Base-by-base conservation (phyloP, 352 stramenopile genomes). In the Phytopythium litorale region DNA sequence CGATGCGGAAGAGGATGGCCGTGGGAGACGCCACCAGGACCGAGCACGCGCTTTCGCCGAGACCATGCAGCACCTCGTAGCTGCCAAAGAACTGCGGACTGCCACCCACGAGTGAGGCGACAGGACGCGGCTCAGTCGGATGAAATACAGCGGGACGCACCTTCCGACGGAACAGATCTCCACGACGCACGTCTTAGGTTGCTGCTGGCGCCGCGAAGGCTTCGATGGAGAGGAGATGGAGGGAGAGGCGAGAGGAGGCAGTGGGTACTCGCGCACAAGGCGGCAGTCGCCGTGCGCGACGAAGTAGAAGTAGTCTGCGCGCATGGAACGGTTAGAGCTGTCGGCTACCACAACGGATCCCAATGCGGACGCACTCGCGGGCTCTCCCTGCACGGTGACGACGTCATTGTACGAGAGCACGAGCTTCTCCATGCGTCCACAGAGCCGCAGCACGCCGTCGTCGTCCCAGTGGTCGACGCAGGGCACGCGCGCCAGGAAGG, bases 351-450 rank as follows among this genome's bases (percentile, higher is more conserved):
- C 21, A 19, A 48, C 33, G 7, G 16, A 19, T 6, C 57, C 58
- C 3, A n/a, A 13, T 49, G n/a, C 7, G 48, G 61, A 71, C 78
- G 7, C 67, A 92, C 80, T 79, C 33, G 80, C 69, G 42, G 71
- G 72, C 21, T 84, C 81, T 40, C 78, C 72, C 67, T 92, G 75
- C 15, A 70, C 56, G 0, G 87, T 56, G 33, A 91, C 23, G 5
- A 88, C 60, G 60, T 91, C 80, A 64, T 91, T 91, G 68, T 87
- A 89, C 38, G 78, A 79, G 53, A 72, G 61, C 50, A 73, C 71
- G 7, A 87, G 45, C 63, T 76, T 79, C 67, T 89, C 82, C 70
- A 89, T 85, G n/a, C 79, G 72, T 1, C 78, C 72, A 15, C 73
- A 84, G 13, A 91, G 64, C 15, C 70, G 74, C 13, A 89, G 67